phyloP scores from a whole-genome alignment of 208 protist species.

The Perkinsela sp. region DNA sequence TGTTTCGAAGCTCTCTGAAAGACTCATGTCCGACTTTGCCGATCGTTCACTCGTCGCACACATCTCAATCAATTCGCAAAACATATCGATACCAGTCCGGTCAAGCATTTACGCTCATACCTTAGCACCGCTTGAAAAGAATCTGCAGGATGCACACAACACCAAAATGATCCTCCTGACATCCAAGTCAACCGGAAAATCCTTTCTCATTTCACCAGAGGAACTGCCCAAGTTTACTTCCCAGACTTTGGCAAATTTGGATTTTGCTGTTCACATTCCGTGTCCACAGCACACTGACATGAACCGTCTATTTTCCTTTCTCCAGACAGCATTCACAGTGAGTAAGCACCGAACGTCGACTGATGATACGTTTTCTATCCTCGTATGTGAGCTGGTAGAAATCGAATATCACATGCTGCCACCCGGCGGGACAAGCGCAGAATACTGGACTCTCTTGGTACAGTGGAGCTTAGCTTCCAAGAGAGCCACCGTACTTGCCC shows the following conservation, averaged over 20 bases:
- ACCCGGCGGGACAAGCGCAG: too few relatives aligned
- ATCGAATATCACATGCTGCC: too few relatives aligned
- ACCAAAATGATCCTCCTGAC: neutral
- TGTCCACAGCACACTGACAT: neutral
- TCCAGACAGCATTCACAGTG: neutral
- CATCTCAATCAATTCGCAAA: conserved; percentile 69
- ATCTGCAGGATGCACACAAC: neutral
- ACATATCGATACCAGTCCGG: conserved; percentile 46
- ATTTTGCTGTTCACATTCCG: neutral
- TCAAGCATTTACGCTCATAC: neutral
- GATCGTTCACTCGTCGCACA: conserved; percentile 43
- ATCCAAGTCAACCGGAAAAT: neutral
- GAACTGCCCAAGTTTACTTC: neutral
- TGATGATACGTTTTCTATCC: too few relatives aligned
- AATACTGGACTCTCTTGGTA: neutral
- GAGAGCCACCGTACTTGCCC: neutral
- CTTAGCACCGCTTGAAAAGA: neutral
- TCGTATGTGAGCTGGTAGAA: too few relatives aligned
- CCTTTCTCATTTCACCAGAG: neutral
- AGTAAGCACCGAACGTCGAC: too few relatives aligned
- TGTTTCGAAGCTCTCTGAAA: conserved; percentile 68
- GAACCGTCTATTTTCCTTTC: neutral
- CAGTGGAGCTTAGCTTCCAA: neutral
- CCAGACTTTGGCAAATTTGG: neutral
- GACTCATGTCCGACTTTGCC: conserved; percentile 50